Evolutionary conservation across 2,329 filamentous ascomycete species (phyloP).

Genomic region (Lasiodiplodia sp.): DNA sequence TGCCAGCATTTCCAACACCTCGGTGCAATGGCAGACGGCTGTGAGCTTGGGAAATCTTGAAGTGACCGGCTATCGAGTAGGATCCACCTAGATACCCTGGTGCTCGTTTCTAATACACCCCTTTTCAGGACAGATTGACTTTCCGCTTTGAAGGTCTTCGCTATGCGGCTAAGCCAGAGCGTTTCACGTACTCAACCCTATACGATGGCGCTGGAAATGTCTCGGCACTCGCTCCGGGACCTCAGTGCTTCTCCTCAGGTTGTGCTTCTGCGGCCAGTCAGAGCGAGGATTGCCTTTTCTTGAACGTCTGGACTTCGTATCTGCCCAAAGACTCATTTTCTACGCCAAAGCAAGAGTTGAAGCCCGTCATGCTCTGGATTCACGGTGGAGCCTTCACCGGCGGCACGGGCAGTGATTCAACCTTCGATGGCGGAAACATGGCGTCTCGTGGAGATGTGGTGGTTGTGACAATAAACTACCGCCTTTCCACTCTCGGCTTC

Average conservation of each 20-base stretch:
- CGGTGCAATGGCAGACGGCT: conserved; percentile 33
- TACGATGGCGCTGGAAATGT: conserved; percentile 45
- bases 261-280: conserved; percentile 36
- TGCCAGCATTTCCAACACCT: conserved; percentile 32
- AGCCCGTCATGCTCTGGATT: conserved; percentile 58
- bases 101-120: conserved; percentile 38
- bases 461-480: conserved; percentile 54
- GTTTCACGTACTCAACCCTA: conserved; percentile 55
- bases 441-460: conserved; percentile 45
- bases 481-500: conserved; percentile 46
- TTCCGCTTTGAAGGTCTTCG: conserved; percentile 62
- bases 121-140: conserved; percentile 48
- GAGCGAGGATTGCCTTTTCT: conserved; percentile 55
- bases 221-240: conserved; percentile 48
- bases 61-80: conserved; percentile 33
- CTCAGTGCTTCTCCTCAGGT: conserved; percentile 50
- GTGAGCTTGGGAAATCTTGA: conserved; percentile 33
- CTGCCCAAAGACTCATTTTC: conserved; percentile 37
- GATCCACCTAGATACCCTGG: conserved; percentile 9
- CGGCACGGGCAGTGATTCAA: conserved; percentile 53
- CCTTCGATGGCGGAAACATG: conserved; percentile 33
- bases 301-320: conserved; percentile 51
- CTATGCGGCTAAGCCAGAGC: conserved; percentile 54
- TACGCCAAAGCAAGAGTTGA: conserved; percentile 42
- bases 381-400: conserved; percentile 54